Base-by-base conservation (phyloP, 768 basidiomycete species). In the Suillus tomentosus region DNA sequence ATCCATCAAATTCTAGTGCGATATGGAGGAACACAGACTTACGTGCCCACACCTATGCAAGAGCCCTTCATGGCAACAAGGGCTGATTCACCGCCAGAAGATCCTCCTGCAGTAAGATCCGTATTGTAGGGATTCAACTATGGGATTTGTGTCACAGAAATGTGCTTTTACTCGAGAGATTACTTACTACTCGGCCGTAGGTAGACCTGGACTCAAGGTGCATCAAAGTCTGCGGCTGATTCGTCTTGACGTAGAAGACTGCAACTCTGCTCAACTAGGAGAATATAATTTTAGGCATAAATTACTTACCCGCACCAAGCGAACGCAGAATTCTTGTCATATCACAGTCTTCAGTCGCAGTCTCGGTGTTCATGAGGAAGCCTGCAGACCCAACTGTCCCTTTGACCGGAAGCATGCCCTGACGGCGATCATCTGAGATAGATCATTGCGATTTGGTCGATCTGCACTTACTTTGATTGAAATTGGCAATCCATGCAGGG, bases 41-140 rank as follows among this genome's bases (percentile, higher is more conserved):
- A 55, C 73, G 78, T 80, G 36, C 82, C 81, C 31, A 83, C 71
- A 8, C 84, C 81, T 36, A 85, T 65, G 36, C 79, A 79, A 24
- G 78, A 76, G 39, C 83, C 83, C 42, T 78, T 78, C 61, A 85
- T 65, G 5, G 82, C 82, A 2, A 85, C 60, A 1, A 85, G 67
- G 0, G 85, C 82, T 5, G 78, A 76, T 69, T 84, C 85, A 39
- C 85, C 85, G 8, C 85, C 85, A 2, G 80, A 81, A 11, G 82
- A 84, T n/a, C 85, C 85, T 14, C 85, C 85, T 1, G 78, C 70
- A 0, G 80, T 82, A 27, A 83, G 70, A 13, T 72, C 56, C 2
- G 77, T 72, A 65, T 84, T 84, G 71, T 74, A 70, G 1, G 85
- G 85, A 62, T 85, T 84, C 37, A 76, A 68, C 53, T 83, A 73